Base-by-base conservation (phyloP, 2,329 filamentous ascomycete genomes). In the Clonostachys sp. region DNA sequence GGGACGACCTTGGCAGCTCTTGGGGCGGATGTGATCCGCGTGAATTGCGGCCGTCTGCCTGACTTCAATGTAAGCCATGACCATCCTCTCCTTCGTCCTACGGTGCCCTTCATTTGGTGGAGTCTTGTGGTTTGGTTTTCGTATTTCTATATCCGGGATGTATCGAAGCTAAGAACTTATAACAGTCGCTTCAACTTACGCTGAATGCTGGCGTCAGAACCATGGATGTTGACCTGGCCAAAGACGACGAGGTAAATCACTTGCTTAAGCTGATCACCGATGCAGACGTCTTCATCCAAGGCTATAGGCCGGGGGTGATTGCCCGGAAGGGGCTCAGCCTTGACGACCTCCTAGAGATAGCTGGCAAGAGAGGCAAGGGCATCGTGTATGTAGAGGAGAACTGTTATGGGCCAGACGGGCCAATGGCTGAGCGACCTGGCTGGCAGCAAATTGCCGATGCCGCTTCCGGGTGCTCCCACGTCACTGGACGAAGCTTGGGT, bases 381-480 rank as follows among this genome's bases (percentile, higher is more conserved):
- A 77, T 77, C 24, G 63, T 79, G n/a, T 68, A 75, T 42, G 68
- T 73, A 3, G 59, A 69, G 5, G 75, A 78, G 59, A 78, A 80
- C 52, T 78, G 74, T 55, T 80, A 77, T 50, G 76, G 77, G 1
- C 77, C 68, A 64, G 54, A 75, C 44, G 76, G 75, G 0, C 70
- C 71, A 0, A 74, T 70, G 70, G 57, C 61, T 9, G 58, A 68
- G 33, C 61, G 75, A 5, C 70, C 63, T 38, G 75, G 75, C 2
- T 80, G 75, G 75, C 76, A 80, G 58, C 74, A 77, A 54, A 77
- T 79, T 47, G 69, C 65, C 30, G 74, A 79, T 54, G 24, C 24
- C 9, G 24, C 24, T 6, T 30, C 24, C 4, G 24, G 24, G 2
- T 30, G 24, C 24, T 30, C 24, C 24, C 9, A 30, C 3, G 24